Evolutionary conservation across 169 alveolate genomes (phyloP).

Genomic region (Cryptosporidium viatorum): DNA sequence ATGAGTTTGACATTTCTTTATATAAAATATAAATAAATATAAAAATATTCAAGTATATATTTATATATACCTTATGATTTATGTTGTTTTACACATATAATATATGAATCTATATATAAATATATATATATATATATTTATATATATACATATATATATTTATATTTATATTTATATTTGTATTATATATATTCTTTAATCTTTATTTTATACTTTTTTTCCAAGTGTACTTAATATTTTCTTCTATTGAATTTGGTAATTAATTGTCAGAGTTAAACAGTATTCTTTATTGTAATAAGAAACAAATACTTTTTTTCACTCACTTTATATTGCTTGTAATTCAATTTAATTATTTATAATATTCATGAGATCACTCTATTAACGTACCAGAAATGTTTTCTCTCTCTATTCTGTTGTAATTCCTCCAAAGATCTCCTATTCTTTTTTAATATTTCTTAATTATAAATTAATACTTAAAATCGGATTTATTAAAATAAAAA

Average conservation of each 20-base stretch:
- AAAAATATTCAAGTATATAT: too few relatives aligned
- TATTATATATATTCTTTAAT: too few relatives aligned
- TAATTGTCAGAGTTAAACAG: not conserved
- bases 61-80: not conserved
- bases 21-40: not conserved
- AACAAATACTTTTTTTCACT: not conserved
- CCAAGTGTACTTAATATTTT: not conserved
- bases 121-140: not conserved
- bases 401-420: not conserved
- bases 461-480: constrained; percentile 7
- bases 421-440: not conserved
- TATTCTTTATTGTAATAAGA: too few relatives aligned
- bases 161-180: too few relatives aligned
- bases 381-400: not conserved
- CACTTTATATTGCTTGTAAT: not conserved
- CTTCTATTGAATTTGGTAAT: not conserved
- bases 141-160: too few relatives aligned
- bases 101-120: not conserved
- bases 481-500: constrained; percentile 5
- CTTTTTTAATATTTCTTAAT: not conserved
- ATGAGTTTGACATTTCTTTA: not conserved
- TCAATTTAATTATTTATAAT: too few relatives aligned
- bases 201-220: too few relatives aligned
- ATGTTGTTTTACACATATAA: not conserved
- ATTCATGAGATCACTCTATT: not conserved